A percentile compares a stretch with the other conserved stretches of the same genome.
phyloP scores from a whole-genome alignment of 345 rosid genomes.

The Camelina hispida region DNA sequence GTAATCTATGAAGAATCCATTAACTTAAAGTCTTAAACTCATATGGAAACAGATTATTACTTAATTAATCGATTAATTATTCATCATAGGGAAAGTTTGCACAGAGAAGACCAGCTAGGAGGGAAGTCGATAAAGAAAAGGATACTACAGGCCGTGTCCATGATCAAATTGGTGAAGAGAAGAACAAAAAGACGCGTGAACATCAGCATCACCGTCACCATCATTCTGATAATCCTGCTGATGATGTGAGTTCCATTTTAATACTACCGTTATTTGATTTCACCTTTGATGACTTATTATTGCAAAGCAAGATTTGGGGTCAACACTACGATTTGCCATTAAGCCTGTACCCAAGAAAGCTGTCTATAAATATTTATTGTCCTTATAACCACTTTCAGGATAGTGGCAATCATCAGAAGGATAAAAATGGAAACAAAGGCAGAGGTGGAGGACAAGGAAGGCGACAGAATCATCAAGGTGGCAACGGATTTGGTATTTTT shows the following conservation, averaged over 20 bases:
- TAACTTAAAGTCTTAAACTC: background rate
- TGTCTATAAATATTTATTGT: background rate
- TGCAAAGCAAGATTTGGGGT: no score
- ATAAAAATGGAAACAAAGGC: conserved; percentile 59
- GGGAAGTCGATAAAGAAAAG: conserved; percentile 62
- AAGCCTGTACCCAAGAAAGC: no score
- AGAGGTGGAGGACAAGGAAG: conserved; percentile 59
- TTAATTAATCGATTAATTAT: background rate
- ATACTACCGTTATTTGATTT: background rate
- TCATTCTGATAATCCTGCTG: conserved; percentile 60
- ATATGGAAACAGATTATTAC: conserved; percentile 16
- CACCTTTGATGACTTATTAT: background rate
- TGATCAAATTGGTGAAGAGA: conserved; percentile 57
- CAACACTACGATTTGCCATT: no score
- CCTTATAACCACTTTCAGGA: conserved; percentile 49
- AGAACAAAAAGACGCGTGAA: conserved; percentile 52
- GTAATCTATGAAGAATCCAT: conserved; percentile 21
- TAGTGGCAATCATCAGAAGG: conserved; percentile 42
- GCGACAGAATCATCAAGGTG: conserved; percentile 57
- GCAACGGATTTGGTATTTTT: conserved; percentile 55
- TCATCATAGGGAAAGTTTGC: conserved; percentile 57
- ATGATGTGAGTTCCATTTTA: conserved; percentile 54
- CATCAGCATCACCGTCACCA: conserved; percentile 46
- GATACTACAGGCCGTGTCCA: conserved; percentile 47
- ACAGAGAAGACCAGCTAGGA: conserved; percentile 68